Base-by-base conservation (phyloP, 176 grass and related monocot genomes). In the Musa acuminata region DNA sequence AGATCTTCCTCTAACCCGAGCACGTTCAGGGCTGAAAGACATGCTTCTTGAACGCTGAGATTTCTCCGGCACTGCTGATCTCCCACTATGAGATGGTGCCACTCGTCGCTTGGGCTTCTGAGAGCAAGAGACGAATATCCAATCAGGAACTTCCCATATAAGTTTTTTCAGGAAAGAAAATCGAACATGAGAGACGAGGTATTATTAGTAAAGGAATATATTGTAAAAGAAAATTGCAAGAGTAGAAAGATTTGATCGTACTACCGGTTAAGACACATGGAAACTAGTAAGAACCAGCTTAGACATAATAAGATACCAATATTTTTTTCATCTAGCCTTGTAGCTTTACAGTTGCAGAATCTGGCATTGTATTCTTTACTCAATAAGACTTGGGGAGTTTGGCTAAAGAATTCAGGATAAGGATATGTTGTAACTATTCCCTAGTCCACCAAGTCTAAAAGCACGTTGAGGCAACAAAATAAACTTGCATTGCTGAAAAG, bases 21-120 rank as follows among this genome's bases (percentile, higher is more conserved):
- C 86, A 69, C 92, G 82, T 29, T 96, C 92, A 83, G 92, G 92
- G 75, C 86, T 96, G 58, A 89, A 96, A 20, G 92, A 89, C 84
- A 92, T 86, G 65, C 92, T 96, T 87, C 92, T 89, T 26, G 86
- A 89, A 64, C 89, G 84, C 72, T 96, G 92, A 62, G 92, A 84
- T 84, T 92, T 90, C 20, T 89, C 92, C 84, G 87, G 88, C 59
- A 64, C 78, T 49, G 73, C 86, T 49, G 83, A 86, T 69, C 92
- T 87, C 62, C 92, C 92, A 48, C 89, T 79, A 77, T 82, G 64
- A 58, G 48, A 48, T 72, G 74, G 62, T 3, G 79, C 64, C 49
- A 78, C 78, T 27, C 89, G 80, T 57, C 89, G 79, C 80, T 92
- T 92, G 21, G 89, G 86, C 83, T 89, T 96, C 92, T 96, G 86